Evolutionary conservation across 2,329 filamentous ascomycete genomes (phyloP).

Genomic region (Lecanicillium sp.): DNA sequence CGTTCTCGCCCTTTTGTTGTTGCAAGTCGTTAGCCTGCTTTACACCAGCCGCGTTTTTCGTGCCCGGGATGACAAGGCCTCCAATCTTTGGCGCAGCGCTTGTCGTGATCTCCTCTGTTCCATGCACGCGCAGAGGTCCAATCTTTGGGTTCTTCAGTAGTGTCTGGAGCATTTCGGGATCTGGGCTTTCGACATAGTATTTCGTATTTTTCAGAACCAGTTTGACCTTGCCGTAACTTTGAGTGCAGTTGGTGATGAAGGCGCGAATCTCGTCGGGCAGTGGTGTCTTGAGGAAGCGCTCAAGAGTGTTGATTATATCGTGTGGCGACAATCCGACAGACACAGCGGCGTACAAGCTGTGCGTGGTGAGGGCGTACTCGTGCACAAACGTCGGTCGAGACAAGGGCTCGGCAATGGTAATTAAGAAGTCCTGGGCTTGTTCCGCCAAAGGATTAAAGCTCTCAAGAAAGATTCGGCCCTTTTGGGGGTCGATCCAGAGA

Average conservation of each 20-base stretch:
- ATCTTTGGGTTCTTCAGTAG: conserved; percentile 82
- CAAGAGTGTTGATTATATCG: conserved; percentile 84
- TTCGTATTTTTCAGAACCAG: conserved; percentile 90
- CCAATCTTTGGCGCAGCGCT: conserved; percentile 80
- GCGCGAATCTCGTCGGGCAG: conserved; percentile 72
- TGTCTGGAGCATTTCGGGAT: conserved; percentile 77
- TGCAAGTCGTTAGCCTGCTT: conserved; percentile 55
- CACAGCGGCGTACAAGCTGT: conserved; percentile 84
- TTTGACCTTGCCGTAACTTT: conserved; percentile 92
- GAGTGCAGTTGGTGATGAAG: conserved; percentile 74
- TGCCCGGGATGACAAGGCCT: conserved; percentile 86
- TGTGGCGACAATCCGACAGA: conserved; percentile 85
- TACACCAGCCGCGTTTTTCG: conserved; percentile 83
- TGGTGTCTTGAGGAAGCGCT: conserved; percentile 81
- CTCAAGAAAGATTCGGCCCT: conserved; percentile 79
- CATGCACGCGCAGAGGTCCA: conserved; percentile 68
- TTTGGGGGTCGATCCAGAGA: conserved; percentile 77
- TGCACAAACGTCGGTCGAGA: conserved; percentile 79
- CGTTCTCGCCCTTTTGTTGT: conserved; percentile 31
- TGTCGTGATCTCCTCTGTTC: conserved; percentile 63
- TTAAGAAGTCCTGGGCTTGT: conserved; percentile 80
- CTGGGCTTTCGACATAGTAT: conserved; percentile 88
- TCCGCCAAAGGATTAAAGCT: conserved; percentile 76
- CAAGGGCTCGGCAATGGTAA: conserved; percentile 81
- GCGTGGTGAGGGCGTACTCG: conserved; percentile 77